Base-by-base conservation (phyloP, 768 basidiomycete genomes). In the Leccinum imitatum region DNA sequence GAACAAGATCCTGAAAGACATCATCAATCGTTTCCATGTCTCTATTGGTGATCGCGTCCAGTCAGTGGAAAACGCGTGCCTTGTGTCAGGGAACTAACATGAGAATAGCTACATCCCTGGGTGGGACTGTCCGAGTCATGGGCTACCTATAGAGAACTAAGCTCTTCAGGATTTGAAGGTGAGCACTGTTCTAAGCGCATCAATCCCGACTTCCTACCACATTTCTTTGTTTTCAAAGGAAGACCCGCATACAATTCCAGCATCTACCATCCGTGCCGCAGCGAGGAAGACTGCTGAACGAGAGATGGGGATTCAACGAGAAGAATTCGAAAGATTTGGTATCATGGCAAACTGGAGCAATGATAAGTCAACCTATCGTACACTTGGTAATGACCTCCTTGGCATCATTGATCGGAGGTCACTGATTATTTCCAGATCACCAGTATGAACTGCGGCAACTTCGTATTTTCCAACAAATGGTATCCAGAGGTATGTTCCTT, bases 71-170 rank as follows among this genome's bases (percentile, higher is more conserved):
- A 21, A 50, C 30, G n/a, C 25, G 46, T 50, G 5, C 11, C 14
- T 57, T 51, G 9, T 48, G 30, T 21, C 3, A 0, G 21, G 23
- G 50, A 50, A 19, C 54, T 60, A 46, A 62, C 31, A 41, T 56
- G 41, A 46, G 39, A 14, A 17, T 59, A 98, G 96, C 68, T 98
- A 95, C 75, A 75, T 91, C 13, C 95, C 96, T 35, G 96, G 96
- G 10, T 99, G 94, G 93, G 96, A 99, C 69, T 98, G 27, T 27
- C 27, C 27, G 27, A 27, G 96, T 67, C 96, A 99, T 71, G 96
- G 96, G 7, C 84, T 98, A 14, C 96, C 96, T 0, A 98, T 98
- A 61, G 96, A 98, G 73, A 93, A 93, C 65, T 97, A 97, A 68
- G 91, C 95, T 0, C 76, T 99, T 39, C 79, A 89, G 61, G 83